Percentiles rank a stretch among this genome's conserved stretches.
phyloP scores from a whole-genome alignment of 345 rosid species.

The Aquilaria sinensis region DNA sequence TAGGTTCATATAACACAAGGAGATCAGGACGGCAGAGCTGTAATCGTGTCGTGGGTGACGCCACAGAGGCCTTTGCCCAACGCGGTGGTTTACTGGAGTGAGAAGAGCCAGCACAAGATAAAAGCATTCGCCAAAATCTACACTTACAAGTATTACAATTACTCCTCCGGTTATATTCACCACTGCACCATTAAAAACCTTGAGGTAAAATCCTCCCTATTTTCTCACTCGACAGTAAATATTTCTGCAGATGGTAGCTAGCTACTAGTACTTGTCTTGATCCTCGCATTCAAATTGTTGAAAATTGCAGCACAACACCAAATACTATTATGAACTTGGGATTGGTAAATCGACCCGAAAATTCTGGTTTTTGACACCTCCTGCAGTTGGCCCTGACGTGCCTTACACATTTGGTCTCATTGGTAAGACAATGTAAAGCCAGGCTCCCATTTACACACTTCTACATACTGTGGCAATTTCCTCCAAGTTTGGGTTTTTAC shows the following conservation, averaged over 20 bases:
- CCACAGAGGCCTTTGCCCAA: conserved; percentile 55
- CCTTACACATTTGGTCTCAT: conserved; percentile 65
- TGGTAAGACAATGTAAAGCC: conserved; percentile 18
- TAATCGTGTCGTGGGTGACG: conserved; percentile 94
- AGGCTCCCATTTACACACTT: background rate
- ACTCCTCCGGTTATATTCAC: conserved; percentile 83
- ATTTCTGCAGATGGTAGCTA: background rate
- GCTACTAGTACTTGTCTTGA: background rate
- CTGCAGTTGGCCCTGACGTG: conserved; percentile 55
- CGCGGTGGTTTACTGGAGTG: conserved; percentile 61
- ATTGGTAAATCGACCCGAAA: conserved; percentile 30
- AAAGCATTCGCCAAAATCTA: conserved; percentile 40
- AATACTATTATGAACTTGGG: conserved; percentile 61
- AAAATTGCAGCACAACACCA: conserved; percentile 43
- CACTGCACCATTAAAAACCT: conserved; percentile 64
- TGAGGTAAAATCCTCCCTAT: conserved; percentile 33
- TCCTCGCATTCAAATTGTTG: background rate
- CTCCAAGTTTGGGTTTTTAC: background rate
- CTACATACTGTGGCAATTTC: background rate
- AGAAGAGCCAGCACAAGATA: conserved; percentile 31
- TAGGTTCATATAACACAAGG: conserved; percentile 95
- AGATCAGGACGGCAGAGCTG: conserved; percentile 68
- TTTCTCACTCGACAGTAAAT: background rate
- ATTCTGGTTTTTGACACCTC: conserved; percentile 77
- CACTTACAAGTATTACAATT: conserved; percentile 51